Percentiles rank a stretch among this genome's conserved stretches.
Conservation (phyloP, 352 stramenopile species). For the Globisporangium megalacanthum region DNA sequence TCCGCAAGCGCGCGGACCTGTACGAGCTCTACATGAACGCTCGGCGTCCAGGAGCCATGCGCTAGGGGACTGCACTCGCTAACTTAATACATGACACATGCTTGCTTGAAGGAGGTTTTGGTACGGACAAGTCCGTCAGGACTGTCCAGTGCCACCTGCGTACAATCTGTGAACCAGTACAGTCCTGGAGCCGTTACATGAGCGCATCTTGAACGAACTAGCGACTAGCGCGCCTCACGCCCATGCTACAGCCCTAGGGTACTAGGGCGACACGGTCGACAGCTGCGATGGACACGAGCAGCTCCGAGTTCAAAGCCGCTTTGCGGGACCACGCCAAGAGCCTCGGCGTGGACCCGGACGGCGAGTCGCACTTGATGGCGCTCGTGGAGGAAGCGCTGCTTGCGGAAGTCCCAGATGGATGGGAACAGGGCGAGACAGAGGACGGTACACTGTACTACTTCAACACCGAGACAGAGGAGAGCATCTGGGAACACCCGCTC, state of each 20-base stretch:
- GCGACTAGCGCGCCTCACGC: background rate
- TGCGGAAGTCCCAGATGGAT: conserved; percentile 40
- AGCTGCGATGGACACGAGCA: conserved; percentile 29
- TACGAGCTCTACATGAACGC: conserved; percentile 3
- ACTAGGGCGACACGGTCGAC: background rate
- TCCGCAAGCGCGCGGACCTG: background rate
- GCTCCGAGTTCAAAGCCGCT: conserved; percentile 54
- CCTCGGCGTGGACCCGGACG: conserved; percentile 49
- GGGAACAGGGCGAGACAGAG: conserved; percentile 61
- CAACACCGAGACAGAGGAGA: conserved; percentile 48
- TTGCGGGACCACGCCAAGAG: conserved; percentile 51
- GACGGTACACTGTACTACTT: conserved; percentile 71
- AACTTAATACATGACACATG: background rate
- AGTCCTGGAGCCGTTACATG: too few species aligned
- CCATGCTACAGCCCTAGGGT: too few species aligned
- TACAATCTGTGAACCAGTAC: too few species aligned
- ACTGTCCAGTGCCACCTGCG: too few species aligned
- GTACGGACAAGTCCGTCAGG: too few species aligned
- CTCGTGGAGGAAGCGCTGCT: conserved; percentile 53
- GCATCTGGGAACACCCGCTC: conserved; percentile 60
- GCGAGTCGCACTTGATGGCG: conserved; percentile 34
- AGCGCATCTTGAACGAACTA: too few species aligned
- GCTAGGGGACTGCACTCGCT: background rate
- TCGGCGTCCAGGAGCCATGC: conserved; percentile 60
- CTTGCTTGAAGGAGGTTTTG: too few species aligned